Evolutionary conservation across 2,329 filamentous ascomycete species (phyloP).

Genomic region (Hymenoscyphus salicellus): DNA sequence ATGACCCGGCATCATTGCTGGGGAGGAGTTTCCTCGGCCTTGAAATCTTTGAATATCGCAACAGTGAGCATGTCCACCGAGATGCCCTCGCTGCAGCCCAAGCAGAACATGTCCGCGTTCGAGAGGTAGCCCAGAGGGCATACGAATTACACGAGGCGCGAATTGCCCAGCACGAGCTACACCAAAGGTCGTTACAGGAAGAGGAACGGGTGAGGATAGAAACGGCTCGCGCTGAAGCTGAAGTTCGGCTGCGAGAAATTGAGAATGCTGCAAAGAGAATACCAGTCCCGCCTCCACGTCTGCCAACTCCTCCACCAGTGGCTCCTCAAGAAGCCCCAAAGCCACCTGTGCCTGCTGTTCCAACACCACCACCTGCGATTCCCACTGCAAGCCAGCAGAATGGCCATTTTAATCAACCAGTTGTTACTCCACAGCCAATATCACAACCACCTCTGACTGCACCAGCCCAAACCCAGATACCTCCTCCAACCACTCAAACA

Average conservation of each 20-base stretch:
- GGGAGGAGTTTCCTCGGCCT: conserved; percentile 10
- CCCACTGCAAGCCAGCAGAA: not conserved
- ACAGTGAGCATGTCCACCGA: conserved; percentile 26
- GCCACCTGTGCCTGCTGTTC: not conserved
- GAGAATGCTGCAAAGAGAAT: conserved; percentile 39
- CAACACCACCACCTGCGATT: conserved; percentile 2
- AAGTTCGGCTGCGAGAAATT: conserved; percentile 47
- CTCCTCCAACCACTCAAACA: not conserved
- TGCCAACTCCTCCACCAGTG: conserved; percentile 22
- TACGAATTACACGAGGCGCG: conserved; percentile 48
- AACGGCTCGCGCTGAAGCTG: conserved; percentile 50
- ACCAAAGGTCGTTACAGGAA: conserved; percentile 16
- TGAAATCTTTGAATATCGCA: conserved; percentile 20
- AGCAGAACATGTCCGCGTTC: conserved; percentile 64
- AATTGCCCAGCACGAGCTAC: conserved; percentile 38
- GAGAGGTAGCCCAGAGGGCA: conserved; percentile 48
- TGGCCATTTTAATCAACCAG: not conserved
- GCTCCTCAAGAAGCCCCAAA: conserved; percentile 1
- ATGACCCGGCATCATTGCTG: conserved; percentile 13
- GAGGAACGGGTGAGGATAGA: conserved; percentile 29
- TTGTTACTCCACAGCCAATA: not conserved
- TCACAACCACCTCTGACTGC: not conserved
- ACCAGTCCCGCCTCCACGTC: conserved; percentile 24
- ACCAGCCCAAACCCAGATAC: not conserved
- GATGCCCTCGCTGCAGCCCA: conserved; percentile 65